Evolutionary conservation across 176 grass and related monocot species (phyloP).

Genomic region (Elymus sibiricus): DNA sequence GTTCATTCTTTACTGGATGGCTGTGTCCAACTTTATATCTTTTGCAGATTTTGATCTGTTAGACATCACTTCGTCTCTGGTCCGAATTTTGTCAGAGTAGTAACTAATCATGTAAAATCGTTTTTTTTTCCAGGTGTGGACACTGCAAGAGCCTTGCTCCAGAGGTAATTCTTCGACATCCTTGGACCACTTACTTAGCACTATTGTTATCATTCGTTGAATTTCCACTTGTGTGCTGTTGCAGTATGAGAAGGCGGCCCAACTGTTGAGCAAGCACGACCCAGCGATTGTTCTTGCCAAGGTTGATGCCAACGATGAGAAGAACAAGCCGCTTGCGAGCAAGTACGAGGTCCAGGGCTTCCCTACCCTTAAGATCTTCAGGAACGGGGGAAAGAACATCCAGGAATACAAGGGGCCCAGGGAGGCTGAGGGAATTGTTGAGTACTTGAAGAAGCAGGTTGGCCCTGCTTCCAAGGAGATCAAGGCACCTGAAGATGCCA

Average conservation of each 20-base stretch:
- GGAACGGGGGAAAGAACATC: conserved; percentile 63
- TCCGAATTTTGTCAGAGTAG: not conserved
- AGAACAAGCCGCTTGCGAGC: conserved; percentile 63
- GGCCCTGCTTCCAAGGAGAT: conserved; percentile 85
- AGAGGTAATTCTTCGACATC: conserved; percentile 50
- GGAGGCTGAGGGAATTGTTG: conserved; percentile 85
- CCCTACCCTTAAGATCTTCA: conserved; percentile 93
- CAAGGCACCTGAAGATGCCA: conserved; percentile 61
- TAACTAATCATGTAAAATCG: conserved; percentile 3
- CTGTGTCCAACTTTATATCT: not conserved
- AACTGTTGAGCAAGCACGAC: conserved; percentile 62
- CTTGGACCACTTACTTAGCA: not conserved
- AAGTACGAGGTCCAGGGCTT: conserved; percentile 82
- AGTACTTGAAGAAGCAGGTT: conserved; percentile 93
- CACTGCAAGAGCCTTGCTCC: conserved; percentile 87
- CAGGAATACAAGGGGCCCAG: conserved; percentile 94
- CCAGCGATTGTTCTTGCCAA: conserved; percentile 87
- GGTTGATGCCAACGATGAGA: conserved; percentile 71
- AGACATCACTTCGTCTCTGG: not conserved
- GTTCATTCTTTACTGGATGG: not conserved
- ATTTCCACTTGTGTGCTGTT: not conserved
- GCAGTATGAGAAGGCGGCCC: conserved; percentile 96
- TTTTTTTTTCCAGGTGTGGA: conserved; percentile 64
- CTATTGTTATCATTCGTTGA: not conserved
- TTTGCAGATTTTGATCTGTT: not conserved